Evolutionary conservation across 441 rosid species (phyloP).

Genomic region (Gossypium armourianum): DNA sequence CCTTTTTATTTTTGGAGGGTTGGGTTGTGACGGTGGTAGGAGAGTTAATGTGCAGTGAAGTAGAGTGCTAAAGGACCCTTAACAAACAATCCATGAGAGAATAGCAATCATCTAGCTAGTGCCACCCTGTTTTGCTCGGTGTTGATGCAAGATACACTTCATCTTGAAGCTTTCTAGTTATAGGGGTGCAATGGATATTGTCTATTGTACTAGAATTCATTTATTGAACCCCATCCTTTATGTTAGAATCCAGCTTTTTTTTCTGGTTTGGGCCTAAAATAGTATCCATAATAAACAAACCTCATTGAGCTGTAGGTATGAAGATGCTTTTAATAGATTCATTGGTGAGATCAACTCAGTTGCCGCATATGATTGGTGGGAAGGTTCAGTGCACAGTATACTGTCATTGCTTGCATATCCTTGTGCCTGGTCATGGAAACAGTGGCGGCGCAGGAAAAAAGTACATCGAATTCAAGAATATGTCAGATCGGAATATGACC

Average conservation of each 20-base stretch:
- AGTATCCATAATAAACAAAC: constrained; percentile 19
- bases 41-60: neutral
- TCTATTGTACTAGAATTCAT: neutral
- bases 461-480: constrained; percentile 83
- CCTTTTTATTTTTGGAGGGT: neutral
- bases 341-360: constrained; percentile 89
- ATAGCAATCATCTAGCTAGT: neutral
- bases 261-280: neutral
- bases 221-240: neutral
- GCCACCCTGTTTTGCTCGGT: neutral
- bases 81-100: neutral
- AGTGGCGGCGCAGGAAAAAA: constrained; percentile 80
- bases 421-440: constrained; percentile 97
- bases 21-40: neutral
- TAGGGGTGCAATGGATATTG: neutral
- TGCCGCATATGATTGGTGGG: constrained; percentile 98
- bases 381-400: constrained; percentile 87
- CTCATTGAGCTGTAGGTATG: constrained; percentile 50
- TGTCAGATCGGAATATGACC: constrained; percentile 90
- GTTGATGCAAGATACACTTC: neutral
- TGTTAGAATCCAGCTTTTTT: constrained; percentile 7
- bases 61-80: neutral
- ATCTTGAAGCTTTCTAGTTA: neutral
- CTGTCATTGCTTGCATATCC: constrained; percentile 84
- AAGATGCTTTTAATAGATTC: constrained; percentile 91